phyloP scores from a whole-genome alignment of 805 yeast species.

The Tetrapisispora phaffii region DNA sequence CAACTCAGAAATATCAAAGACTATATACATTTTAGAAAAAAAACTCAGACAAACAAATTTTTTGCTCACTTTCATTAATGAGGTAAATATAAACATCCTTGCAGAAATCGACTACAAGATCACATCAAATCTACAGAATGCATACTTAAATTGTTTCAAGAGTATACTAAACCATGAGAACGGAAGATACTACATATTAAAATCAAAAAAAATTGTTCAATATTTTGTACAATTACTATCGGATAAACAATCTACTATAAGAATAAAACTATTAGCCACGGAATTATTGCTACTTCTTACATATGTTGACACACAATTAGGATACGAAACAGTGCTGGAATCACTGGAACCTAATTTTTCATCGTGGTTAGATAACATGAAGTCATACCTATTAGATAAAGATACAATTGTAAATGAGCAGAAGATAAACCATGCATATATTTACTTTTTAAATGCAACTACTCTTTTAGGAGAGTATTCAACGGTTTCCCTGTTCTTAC shows the following conservation, averaged over 20 bases:
- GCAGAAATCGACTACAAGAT: slow-evolving; percentile 5
- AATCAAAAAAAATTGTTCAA: slow-evolving; percentile 7
- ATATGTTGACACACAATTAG: slow-evolving; percentile 20
- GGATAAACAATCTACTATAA: slow-evolving; percentile 8
- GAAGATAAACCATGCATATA: background rate
- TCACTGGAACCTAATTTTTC: slow-evolving; percentile 5
- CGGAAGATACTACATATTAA: slow-evolving; percentile 11
- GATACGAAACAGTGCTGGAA: slow-evolving; percentile 15
- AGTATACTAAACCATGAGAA: slow-evolving; percentile 16
- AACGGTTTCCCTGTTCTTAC: slow-evolving; percentile 33
- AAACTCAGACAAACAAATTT: slow-evolving; percentile 16
- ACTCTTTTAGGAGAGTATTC: slow-evolving; percentile 3
- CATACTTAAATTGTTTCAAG: slow-evolving; percentile 22
- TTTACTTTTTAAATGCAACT: background rate
- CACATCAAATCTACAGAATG: slow-evolving; percentile 11
- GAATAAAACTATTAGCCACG: slow-evolving; percentile 15
- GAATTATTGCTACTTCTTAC: slow-evolving; percentile 21
- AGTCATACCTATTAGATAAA: slow-evolving; percentile 4
- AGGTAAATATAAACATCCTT: slow-evolving; percentile 9
- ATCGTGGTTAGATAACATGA: slow-evolving; percentile 8
- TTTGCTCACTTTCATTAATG: slow-evolving; percentile 11
- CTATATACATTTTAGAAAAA: slow-evolving; percentile 22
- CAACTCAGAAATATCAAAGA: slow-evolving; percentile 6
- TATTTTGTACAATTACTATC: slow-evolving; percentile 13
- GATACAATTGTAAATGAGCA: background rate